phyloP scores from a whole-genome alignment of 1,139 yeast genomes.

The Suhomyces chickasaworum region DNA sequence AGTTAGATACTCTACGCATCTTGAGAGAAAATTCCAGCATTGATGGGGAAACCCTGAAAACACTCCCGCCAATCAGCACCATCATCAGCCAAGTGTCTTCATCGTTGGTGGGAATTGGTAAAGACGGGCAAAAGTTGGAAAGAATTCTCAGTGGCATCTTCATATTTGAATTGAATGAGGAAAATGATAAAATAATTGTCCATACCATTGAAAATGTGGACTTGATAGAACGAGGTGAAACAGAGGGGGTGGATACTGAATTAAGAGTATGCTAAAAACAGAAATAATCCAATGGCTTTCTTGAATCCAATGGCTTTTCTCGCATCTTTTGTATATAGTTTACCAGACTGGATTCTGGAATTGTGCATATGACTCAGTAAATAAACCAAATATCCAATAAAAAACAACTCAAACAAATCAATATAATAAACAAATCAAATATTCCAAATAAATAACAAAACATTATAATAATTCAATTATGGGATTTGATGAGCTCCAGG shows the following conservation, averaged over 20 bases:
- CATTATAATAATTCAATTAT: too few species aligned
- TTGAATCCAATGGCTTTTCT: not conserved
- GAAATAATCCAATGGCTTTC: not conserved
- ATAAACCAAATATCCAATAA: too few species aligned
- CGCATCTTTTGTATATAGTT: constrained; percentile 3
- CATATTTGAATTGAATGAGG: constrained; percentile 67
- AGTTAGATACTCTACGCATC: constrained; percentile 32
- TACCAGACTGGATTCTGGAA: constrained; percentile 4
- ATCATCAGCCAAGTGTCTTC: constrained; percentile 31
- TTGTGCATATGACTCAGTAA: not conserved
- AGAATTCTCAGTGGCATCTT: constrained; percentile 68
- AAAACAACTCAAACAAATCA: too few species aligned
- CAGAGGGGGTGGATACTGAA: constrained; percentile 31
- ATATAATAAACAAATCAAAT: too few species aligned
- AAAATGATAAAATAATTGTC: constrained; percentile 60
- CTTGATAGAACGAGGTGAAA: constrained; percentile 51
- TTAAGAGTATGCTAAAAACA: constrained; percentile 31
- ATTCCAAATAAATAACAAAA: too few species aligned
- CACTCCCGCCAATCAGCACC: constrained; percentile 26
- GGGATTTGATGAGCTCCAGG: too few species aligned
- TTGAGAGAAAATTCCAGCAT: constrained; percentile 14
- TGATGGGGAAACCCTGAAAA: constrained; percentile 11
- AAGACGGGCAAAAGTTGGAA: constrained; percentile 40
- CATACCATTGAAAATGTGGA: constrained; percentile 81
- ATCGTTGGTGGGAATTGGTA: constrained; percentile 36